phyloP scores from a whole-genome alignment of 257 asterid genomes.

The Solanum habrochaites region DNA sequence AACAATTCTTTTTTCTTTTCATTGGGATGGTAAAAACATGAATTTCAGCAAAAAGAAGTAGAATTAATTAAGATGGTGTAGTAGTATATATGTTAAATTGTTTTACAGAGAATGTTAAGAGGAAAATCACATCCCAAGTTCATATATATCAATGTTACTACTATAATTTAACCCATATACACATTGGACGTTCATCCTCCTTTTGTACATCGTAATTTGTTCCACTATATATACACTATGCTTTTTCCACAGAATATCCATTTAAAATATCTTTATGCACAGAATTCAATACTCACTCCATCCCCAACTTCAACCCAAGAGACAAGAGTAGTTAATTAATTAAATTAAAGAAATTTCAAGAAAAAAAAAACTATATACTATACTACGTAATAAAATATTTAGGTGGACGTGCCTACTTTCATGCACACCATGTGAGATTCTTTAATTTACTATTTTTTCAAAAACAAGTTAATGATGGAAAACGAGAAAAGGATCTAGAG shows the following conservation, averaged over 20 bases:
- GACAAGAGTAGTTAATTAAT: slow-evolving; percentile 14
- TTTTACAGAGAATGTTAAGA: slow-evolving; percentile 48
- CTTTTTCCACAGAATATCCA: slow-evolving; percentile 3
- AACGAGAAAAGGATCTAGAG: background rate
- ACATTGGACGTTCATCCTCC: background rate
- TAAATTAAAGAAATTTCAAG: background rate
- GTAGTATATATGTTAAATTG: background rate
- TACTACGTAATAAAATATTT: background rate
- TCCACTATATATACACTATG: slow-evolving; percentile 4
- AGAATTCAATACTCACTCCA: slow-evolving; percentile 40
- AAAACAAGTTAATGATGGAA: background rate
- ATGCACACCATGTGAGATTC: slow-evolving; percentile 61
- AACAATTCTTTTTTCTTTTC: background rate
- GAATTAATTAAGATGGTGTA: background rate
- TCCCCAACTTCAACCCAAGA: slow-evolving; percentile 17
- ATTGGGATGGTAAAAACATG: slow-evolving; percentile 13
- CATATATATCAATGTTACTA: background rate
- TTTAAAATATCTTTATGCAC: slow-evolving; percentile 36
- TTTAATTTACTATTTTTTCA: background rate
- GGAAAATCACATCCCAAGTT: background rate
- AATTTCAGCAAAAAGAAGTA: slow-evolving; percentile 33
- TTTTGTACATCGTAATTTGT: slow-evolving; percentile 15
- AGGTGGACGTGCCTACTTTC: slow-evolving; percentile 46
- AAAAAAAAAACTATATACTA: background rate
- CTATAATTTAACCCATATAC: background rate